These are phyloP conservation scores for Salix udensis DNA, from an alignment of 345 rosid genomes.

Conservation along the genomic window DNA sequence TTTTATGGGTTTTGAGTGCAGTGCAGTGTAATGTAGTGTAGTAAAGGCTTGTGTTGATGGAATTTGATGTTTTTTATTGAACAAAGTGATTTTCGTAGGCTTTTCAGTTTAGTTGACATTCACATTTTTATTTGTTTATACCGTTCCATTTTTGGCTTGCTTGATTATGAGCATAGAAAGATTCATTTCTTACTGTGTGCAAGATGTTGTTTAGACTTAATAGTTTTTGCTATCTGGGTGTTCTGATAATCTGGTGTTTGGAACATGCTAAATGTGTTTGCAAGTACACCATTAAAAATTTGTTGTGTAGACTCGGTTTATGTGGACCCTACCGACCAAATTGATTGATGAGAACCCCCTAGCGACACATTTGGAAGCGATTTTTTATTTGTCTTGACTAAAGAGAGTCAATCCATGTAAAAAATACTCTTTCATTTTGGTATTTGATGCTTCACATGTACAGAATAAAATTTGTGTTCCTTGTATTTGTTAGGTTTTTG, in stretches of 20 bases:
- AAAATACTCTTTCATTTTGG: not conserved
- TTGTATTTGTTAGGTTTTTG: slow-evolving; percentile 11
- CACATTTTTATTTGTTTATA: not conserved
- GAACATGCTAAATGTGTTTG: too few relatives aligned
- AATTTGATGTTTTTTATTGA: not conserved
- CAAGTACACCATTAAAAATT: not conserved
- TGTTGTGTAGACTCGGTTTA: not conserved
- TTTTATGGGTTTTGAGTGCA: not conserved
- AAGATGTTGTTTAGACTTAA: too few relatives aligned
- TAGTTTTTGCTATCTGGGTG: not conserved
- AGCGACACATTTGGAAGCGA: too few relatives aligned
- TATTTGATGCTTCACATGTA: not conserved
- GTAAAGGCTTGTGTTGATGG: not conserved
- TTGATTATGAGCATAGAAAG: not conserved
- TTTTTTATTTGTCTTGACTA: not conserved
- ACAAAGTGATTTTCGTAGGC: not conserved
- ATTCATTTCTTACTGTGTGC: not conserved
- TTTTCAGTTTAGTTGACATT: not conserved
- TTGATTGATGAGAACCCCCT: not conserved
- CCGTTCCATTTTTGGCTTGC: not conserved
- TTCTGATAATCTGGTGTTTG: not conserved
- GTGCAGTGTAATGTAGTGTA: not conserved
- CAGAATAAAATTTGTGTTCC: not conserved
- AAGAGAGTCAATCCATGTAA: not conserved
- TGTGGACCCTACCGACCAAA: not conserved